These are phyloP conservation scores for Bolboschoenoplectus hybrid DNA, from an alignment of 202 grass and related monocot genomes.

Conservation along the genomic window DNA sequence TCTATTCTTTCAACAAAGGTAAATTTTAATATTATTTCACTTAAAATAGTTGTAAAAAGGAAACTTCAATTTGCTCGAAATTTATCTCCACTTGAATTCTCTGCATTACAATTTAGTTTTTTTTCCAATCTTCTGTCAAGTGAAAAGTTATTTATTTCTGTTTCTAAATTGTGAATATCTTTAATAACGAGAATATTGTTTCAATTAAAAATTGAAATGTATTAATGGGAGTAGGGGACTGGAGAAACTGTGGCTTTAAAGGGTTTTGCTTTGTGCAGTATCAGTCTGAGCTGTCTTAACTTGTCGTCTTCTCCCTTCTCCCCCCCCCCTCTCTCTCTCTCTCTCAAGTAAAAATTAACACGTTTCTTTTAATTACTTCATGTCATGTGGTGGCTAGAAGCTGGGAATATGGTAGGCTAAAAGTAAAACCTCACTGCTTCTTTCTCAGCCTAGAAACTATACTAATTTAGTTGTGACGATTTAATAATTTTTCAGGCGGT, in stretches of 20 bases:
- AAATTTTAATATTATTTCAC: background rate
- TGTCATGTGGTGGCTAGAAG: background rate
- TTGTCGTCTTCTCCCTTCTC: constrained; percentile 24
- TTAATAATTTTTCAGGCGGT: constrained; percentile 32
- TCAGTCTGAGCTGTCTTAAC: constrained; percentile 37
- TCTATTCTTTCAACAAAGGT: background rate
- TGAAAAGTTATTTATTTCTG: background rate
- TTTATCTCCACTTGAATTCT: constrained; percentile 7
- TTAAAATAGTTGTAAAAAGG: background rate
- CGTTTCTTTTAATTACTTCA: background rate
- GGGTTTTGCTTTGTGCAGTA: constrained; percentile 15
- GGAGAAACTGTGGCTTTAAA: constrained; percentile 18
- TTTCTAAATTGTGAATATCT: background rate
- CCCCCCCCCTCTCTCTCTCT: background rate
- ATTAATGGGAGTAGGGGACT: background rate
- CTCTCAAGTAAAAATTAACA: constrained; percentile 1
- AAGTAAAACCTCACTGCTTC: background rate
- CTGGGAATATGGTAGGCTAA: background rate
- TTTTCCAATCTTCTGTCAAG: background rate
- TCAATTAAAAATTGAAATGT: constrained; percentile 10
- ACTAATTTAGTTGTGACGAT: background rate
- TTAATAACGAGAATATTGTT: constrained; percentile 20
- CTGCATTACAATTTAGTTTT: constrained; percentile 13
- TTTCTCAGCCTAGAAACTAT: background rate
- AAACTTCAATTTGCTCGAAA: background rate